A percentile compares a stretch with the other conserved stretches of the same genome.
Evolutionary conservation across 345 rosid genomes (phyloP).

Genomic region (Alliaria petiolata): DNA sequence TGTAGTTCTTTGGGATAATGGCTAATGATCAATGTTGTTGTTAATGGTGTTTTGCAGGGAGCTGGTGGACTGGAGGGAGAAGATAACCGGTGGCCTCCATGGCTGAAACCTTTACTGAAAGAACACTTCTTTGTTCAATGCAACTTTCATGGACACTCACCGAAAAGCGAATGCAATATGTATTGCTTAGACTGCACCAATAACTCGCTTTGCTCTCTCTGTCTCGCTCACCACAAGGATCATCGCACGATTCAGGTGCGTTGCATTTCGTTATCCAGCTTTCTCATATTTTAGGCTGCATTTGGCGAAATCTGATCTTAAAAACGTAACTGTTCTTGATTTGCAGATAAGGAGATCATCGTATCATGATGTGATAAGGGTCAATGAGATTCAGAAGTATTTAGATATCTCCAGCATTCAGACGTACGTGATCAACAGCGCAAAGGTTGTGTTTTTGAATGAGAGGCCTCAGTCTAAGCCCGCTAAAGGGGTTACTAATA

Average conservation of each 20-base stretch:
- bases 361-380: slow-evolving; percentile 93
- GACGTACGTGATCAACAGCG: slow-evolving; percentile 88
- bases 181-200: slow-evolving; percentile 84
- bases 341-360: slow-evolving; percentile 91
- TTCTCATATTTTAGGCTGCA: background rate
- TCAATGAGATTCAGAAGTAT: slow-evolving; percentile 74
- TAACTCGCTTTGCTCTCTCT: slow-evolving; percentile 71
- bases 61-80: slow-evolving; percentile 56
- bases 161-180: slow-evolving; percentile 96
- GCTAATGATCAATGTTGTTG: background rate
- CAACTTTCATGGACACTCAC: slow-evolving; percentile 63
- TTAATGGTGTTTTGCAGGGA: slow-evolving; percentile 30
- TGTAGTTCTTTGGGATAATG: background rate
- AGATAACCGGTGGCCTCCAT: slow-evolving; percentile 68
- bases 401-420: slow-evolving; percentile 79
- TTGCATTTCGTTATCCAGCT: background rate
- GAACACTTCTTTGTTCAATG: slow-evolving; percentile 84
- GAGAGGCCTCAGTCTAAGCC: slow-evolving; percentile 93
- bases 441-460: slow-evolving; percentile 87
- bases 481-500: slow-evolving; percentile 82
- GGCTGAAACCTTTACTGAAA: slow-evolving; percentile 69
- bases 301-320: background rate
- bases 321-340: background rate
- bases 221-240: slow-evolving; percentile 62
- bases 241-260: slow-evolving; percentile 80